Percentiles rank a stretch among this genome's conserved stretches.
These are phyloP conservation scores for Kazachstania kunashirensis DNA, from an alignment of 805 yeast species.

Conservation along the genomic window DNA sequence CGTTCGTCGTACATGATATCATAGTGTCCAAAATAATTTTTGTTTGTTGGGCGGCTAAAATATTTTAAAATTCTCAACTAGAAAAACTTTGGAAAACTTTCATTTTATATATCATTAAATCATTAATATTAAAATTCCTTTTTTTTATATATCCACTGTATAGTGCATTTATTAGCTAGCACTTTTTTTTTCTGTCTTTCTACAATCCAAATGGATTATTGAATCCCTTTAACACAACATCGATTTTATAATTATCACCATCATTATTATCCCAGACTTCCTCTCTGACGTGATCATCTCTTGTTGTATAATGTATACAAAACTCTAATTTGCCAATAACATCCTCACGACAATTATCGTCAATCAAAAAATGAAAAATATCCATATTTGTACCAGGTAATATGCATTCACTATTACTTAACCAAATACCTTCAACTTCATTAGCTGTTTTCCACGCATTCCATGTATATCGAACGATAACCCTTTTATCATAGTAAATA, in stretches of 20 bases:
- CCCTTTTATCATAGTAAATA: slow-evolving; percentile 55
- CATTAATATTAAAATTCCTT: too few species aligned
- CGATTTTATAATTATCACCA: slow-evolving; percentile 22
- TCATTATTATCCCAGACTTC: slow-evolving; percentile 29
- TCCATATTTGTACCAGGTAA: slow-evolving; percentile 27
- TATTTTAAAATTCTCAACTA: too few species aligned
- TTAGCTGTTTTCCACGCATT: slow-evolving; percentile 64
- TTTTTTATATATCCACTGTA: too few species aligned
- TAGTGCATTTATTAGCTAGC: too few species aligned
- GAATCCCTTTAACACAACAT: slow-evolving; percentile 19
- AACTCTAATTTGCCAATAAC: slow-evolving; percentile 18
- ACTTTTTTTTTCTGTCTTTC: too few species aligned
- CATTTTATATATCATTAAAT: too few species aligned
- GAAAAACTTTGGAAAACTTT: too few species aligned
- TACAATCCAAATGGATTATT: slow-evolving; percentile 17
- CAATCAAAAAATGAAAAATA: slow-evolving; percentile 25
- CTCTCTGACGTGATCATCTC: slow-evolving; percentile 12
- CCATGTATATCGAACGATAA: slow-evolving; percentile 64
- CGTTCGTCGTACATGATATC: too few species aligned
- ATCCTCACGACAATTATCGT: slow-evolving; percentile 10
- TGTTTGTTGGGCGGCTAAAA: too few species aligned
- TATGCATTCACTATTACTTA: slow-evolving; percentile 22
- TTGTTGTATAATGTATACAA: slow-evolving; percentile 24
- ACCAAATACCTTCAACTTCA: slow-evolving; percentile 27
- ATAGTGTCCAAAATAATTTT: too few species aligned